Conservation (phyloP, 371 early-diverging fungal species). For the Syncephalastrum monosporum region DNA sequence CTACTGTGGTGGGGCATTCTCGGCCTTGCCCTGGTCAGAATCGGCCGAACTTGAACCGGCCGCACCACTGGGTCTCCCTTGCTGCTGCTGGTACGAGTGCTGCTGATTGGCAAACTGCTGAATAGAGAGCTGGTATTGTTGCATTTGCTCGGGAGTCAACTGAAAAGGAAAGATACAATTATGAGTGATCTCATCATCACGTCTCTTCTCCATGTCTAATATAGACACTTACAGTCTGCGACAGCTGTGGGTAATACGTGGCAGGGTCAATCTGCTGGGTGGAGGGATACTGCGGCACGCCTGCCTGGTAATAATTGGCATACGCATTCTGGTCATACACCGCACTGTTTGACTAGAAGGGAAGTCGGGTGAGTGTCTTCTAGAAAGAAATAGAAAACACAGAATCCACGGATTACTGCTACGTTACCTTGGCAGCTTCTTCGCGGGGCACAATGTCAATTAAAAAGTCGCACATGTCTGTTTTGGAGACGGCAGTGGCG, state of each 20-base stretch:
- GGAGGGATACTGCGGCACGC: conserved; percentile 22
- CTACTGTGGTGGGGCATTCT: too few relatives aligned
- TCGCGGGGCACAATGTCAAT: conserved; percentile 98
- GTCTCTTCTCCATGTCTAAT: background rate
- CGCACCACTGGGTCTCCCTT: background rate
- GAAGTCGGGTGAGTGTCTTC: too few relatives aligned
- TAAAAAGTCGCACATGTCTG: conserved; percentile 98
- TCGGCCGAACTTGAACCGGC: too few relatives aligned
- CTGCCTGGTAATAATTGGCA: conserved; percentile 24
- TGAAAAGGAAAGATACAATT: background rate
- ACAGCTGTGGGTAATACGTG: conserved; percentile 17
- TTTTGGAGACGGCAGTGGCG: conserved; percentile 90
- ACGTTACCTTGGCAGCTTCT: conserved; percentile 48
- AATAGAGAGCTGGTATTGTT: conserved; percentile 24
- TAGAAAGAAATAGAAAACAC: too few relatives aligned
- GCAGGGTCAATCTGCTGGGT: conserved; percentile 18
- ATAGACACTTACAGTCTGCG: conserved; percentile 7
- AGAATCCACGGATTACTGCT: background rate
- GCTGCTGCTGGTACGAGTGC: too few relatives aligned
- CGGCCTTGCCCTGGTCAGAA: too few relatives aligned
- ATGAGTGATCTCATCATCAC: background rate
- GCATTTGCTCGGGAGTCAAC: conserved; percentile 45
- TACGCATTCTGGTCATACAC: conserved; percentile 31
- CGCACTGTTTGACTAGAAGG: conserved; percentile 14
- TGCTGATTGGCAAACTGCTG: conserved; percentile 3